phyloP scores from a whole-genome alignment of 768 basidiomycete species.

The Leccinellum albellum region DNA sequence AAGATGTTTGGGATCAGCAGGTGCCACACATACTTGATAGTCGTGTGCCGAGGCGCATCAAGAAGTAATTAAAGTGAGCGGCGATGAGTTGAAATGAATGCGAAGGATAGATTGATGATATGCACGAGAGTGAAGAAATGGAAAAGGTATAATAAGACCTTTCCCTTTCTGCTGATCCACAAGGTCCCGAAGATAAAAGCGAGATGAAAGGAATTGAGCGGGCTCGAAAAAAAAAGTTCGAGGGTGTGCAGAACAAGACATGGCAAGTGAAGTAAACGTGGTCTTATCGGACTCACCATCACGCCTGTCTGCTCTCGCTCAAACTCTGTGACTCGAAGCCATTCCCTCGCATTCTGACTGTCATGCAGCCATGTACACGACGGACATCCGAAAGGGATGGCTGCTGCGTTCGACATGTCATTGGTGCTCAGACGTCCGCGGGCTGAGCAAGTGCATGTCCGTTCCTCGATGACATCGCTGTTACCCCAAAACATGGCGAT shows the following conservation, averaged over 20 bases:
- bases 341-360: conserved; percentile 27
- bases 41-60: conserved; percentile 12
- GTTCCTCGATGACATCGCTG: conserved; percentile 18
- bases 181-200: conserved; percentile 7
- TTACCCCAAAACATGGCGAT: conserved; percentile 61
- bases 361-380: conserved; percentile 25
- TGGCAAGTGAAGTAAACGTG: conserved; percentile 3
- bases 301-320: conserved; percentile 22
- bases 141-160: conserved; percentile 5
- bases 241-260: background rate
- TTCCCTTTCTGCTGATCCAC: conserved; percentile 8
- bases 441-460: conserved; percentile 15
- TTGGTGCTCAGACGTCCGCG: conserved; percentile 11
- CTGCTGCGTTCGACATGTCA: conserved; percentile 5
- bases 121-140: background rate
- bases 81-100: conserved; percentile 4
- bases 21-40: conserved; percentile 2
- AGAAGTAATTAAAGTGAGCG: conserved; percentile 7
- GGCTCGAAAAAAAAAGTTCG: conserved; percentile 1
- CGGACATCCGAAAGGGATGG: conserved; percentile 8
- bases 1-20: conserved; percentile 5
- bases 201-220: conserved; percentile 11
- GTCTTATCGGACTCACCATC: conserved; percentile 24
- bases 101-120: conserved; percentile 9
- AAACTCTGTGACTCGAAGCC: conserved; percentile 34